Conservation (phyloP, 2,329 filamentous ascomycete genomes). For the Epicoccum sorghinum region DNA sequence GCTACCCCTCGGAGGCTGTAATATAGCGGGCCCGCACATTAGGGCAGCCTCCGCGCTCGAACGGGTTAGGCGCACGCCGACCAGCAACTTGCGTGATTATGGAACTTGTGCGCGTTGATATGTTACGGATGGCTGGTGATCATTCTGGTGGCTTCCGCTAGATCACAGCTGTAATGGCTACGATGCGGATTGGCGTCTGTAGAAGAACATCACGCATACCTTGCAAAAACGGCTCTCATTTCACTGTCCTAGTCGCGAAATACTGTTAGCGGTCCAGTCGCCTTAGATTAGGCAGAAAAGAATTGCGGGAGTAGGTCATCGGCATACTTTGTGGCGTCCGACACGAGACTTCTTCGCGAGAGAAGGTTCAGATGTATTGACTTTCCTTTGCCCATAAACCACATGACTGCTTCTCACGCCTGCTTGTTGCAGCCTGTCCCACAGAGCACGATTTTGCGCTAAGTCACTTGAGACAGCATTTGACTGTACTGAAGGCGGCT, state of each 20-base stretch:
- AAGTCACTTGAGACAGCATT: slow-evolving; percentile 19
- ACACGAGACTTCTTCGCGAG: slow-evolving; percentile 8
- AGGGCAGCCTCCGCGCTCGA: slow-evolving; percentile 11
- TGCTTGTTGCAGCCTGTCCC: slow-evolving; percentile 23
- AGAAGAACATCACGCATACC: not conserved
- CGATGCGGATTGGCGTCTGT: too few relatives aligned
- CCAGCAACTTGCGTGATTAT: not conserved
- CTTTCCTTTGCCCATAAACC: not conserved
- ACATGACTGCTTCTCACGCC: slow-evolving; percentile 35
- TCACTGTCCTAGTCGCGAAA: too few relatives aligned
- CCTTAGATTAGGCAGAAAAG: too few relatives aligned
- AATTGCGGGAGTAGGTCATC: slow-evolving; percentile 15
- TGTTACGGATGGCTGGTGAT: too few relatives aligned
- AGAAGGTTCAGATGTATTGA: not conserved
- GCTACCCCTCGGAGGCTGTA: not conserved
- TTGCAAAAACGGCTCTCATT: too few relatives aligned
- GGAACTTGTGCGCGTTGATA: too few relatives aligned
- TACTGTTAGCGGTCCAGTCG: too few relatives aligned
- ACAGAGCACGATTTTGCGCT: slow-evolving; percentile 22
- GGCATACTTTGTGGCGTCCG: slow-evolving; percentile 28
- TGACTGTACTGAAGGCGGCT: slow-evolving; percentile 26
- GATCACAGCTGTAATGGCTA: too few relatives aligned
- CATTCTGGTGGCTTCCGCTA: too few relatives aligned
- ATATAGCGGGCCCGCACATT: not conserved
- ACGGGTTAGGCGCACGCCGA: slow-evolving; percentile 2